Evolutionary conservation across 1,139 yeast genomes (phyloP).

Genomic region (Pichia kudriavzevii): DNA sequence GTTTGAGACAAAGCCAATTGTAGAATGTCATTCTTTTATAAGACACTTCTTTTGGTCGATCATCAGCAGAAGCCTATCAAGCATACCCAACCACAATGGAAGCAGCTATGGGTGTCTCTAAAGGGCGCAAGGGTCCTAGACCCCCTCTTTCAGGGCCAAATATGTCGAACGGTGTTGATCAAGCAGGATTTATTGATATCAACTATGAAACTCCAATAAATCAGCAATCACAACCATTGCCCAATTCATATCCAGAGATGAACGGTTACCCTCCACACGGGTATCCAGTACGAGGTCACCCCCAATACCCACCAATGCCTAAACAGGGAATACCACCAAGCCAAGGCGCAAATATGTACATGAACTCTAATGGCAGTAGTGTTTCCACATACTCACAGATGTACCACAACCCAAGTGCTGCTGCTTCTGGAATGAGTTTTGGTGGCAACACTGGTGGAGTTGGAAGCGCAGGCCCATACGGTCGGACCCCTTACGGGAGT

Average conservation of each 20-base stretch:
- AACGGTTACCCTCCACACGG: constrained; percentile 11
- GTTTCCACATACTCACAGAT: no score
- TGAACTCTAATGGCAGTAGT: no score
- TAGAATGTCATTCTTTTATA: no score
- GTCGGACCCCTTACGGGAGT: no score
- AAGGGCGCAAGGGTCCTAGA: background rate
- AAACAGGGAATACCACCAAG: background rate
- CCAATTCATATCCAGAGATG: constrained; percentile 10
- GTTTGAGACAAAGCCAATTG: no score
- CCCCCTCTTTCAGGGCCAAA: constrained; percentile 15
- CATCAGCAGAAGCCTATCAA: background rate
- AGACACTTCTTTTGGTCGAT: no score
- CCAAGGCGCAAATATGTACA: constrained; percentile 5
- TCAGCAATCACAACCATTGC: background rate
- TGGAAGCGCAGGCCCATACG: no score
- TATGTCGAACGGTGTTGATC: constrained; percentile 26
- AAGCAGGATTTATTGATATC: constrained; percentile 36
- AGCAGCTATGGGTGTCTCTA: constrained; percentile 27
- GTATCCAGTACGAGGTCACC: constrained; percentile 5
- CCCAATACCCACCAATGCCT: no score
- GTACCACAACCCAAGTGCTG: constrained; percentile 2
- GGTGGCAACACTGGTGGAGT: no score
- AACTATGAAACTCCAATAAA: constrained; percentile 29
- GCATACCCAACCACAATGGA: constrained; percentile 21
- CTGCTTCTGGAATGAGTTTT: no score